Evolutionary conservation across 345 rosid genomes (phyloP).

Genomic region (Kernera saxatilis): DNA sequence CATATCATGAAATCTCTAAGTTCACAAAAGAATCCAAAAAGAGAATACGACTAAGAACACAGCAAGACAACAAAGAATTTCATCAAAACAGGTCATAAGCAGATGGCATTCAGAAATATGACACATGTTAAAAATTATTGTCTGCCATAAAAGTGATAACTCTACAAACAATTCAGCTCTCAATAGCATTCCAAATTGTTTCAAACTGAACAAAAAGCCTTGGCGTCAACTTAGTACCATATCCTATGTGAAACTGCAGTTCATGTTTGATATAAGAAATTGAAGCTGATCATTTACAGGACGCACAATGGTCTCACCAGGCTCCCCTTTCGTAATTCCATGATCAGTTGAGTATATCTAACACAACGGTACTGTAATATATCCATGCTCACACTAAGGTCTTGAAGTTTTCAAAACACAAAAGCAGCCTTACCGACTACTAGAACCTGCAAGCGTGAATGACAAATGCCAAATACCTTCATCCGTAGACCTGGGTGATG

Average conservation of each 20-base stretch:
- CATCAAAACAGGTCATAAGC: conserved; percentile 16
- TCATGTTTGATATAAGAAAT: background rate
- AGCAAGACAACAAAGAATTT: background rate
- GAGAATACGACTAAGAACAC: conserved; percentile 1
- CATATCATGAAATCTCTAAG: background rate
- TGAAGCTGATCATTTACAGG: conserved; percentile 9
- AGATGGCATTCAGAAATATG: background rate
- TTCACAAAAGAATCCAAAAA: background rate
- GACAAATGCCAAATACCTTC: conserved; percentile 86
- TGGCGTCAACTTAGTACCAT: conserved; percentile 1
- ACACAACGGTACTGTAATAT: conserved; percentile 30
- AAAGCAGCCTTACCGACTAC: conserved; percentile 97
- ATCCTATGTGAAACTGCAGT: conserved; percentile 4
- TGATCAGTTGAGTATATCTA: background rate
- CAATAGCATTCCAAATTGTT: conserved; percentile 7
- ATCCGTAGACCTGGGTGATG: conserved; percentile 70
- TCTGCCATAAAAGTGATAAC: background rate
- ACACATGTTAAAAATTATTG: background rate
- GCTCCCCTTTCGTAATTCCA: conserved; percentile 5
- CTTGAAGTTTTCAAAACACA: conserved; percentile 50
- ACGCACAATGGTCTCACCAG: conserved; percentile 14
- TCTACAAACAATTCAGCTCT: background rate
- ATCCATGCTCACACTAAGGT: conserved; percentile 56
- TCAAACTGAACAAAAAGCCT: conserved; percentile 4
- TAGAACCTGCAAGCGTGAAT: conserved; percentile 69